Evolutionary conservation across 2,329 filamentous ascomycete genomes (phyloP).

Genomic region (Coniochaeta pulveracea): DNA sequence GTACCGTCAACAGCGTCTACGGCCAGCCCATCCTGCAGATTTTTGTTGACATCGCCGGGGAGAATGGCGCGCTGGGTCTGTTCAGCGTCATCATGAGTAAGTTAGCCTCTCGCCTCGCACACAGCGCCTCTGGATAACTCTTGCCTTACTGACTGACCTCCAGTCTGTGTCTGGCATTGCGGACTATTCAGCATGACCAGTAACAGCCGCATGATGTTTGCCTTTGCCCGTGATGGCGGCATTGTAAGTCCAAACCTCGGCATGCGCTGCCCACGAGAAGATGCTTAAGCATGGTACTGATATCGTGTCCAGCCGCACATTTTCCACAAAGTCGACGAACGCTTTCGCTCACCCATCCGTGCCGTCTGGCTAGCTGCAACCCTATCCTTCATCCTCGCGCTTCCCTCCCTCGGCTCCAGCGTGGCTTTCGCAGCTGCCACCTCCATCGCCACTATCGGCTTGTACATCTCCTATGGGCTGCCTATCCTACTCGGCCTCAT

Average conservation of each 20-base stretch:
- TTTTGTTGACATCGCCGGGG: slow-evolving; percentile 43
- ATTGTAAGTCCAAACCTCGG: slow-evolving; percentile 24
- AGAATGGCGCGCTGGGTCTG: slow-evolving; percentile 40
- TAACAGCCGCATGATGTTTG: slow-evolving; percentile 49
- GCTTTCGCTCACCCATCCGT: slow-evolving; percentile 37
- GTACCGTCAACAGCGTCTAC: slow-evolving; percentile 30
- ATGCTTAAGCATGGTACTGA: background rate
- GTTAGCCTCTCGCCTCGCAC: slow-evolving; percentile 4
- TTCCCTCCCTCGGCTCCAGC: slow-evolving; percentile 40
- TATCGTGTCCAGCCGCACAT: slow-evolving; percentile 34
- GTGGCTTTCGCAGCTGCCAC: slow-evolving; percentile 48
- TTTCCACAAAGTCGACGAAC: slow-evolving; percentile 40
- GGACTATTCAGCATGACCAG: slow-evolving; percentile 46
- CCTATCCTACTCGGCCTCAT: slow-evolving; percentile 43
- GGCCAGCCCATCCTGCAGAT: slow-evolving; percentile 47
- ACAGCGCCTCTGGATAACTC: too few relatives aligned
- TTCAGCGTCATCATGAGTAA: slow-evolving; percentile 39
- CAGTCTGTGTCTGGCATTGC: slow-evolving; percentile 48
- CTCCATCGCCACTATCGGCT: slow-evolving; percentile 45
- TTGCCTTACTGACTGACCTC: slow-evolving; percentile 4
- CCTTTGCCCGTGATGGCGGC: slow-evolving; percentile 43
- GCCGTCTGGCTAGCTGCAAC: slow-evolving; percentile 43
- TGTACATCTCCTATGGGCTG: slow-evolving; percentile 47
- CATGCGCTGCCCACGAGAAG: background rate
- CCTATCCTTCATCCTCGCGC: slow-evolving; percentile 40